These are phyloP conservation scores for Blastobotrys americana DNA, from an alignment of 805 yeast genomes.

Conservation along the genomic window DNA sequence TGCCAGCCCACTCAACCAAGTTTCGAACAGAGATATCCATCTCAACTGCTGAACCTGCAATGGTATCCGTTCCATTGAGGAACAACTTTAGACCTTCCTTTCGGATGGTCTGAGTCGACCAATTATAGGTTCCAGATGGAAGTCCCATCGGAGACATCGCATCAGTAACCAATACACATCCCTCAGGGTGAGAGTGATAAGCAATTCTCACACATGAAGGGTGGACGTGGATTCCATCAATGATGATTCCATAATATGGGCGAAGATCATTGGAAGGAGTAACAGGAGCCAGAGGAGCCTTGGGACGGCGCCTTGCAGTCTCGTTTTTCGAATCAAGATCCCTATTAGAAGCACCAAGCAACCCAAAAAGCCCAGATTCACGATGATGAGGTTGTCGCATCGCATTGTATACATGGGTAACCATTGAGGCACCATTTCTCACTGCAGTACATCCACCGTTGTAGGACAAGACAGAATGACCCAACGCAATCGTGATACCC, in stretches of 20 bases:
- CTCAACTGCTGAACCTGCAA: constrained; percentile 57
- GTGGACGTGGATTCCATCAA: constrained; percentile 55
- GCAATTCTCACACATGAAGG: constrained; percentile 46
- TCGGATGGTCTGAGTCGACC: constrained; percentile 42
- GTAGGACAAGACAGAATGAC: constrained; percentile 39
- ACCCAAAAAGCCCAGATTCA: constrained; percentile 50
- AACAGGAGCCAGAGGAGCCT: neutral
- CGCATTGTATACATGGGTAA: constrained; percentile 55
- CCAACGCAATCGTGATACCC: constrained; percentile 39
- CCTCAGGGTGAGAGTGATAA: constrained; percentile 45
- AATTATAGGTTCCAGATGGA: constrained; percentile 48
- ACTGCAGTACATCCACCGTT: constrained; percentile 37
- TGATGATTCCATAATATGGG: constrained; percentile 49
- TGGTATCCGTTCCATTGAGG: constrained; percentile 47
- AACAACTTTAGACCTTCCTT: constrained; percentile 42
- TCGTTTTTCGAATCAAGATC: constrained; percentile 11
- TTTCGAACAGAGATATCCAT: constrained; percentile 45
- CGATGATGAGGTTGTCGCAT: constrained; percentile 56
- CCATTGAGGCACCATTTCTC: constrained; percentile 48
- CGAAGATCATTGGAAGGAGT: constrained; percentile 6
- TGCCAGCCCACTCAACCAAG: constrained; percentile 43
- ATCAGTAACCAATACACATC: constrained; percentile 50
- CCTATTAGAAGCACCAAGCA: constrained; percentile 32
- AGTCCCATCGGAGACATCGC: constrained; percentile 53
- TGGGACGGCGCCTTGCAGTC: constrained; percentile 1